Percentiles rank a stretch among this genome's conserved stretches.
These are phyloP conservation scores for Elongisporangium undulatum DNA, from an alignment of 352 stramenopile species.

Conservation along the genomic window DNA sequence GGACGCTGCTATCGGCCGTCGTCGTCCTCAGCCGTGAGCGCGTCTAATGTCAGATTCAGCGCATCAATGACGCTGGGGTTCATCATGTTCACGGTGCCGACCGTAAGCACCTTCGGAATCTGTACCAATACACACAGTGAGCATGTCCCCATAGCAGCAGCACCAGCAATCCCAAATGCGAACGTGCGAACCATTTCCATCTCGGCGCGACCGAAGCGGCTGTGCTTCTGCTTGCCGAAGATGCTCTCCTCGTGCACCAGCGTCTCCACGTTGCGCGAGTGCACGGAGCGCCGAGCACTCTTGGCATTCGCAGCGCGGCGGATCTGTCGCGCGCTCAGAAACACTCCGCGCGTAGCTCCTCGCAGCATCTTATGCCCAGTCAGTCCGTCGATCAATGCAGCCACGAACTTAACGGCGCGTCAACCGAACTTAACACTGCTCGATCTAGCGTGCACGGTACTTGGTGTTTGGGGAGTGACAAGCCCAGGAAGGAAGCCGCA, in stretches of 20 bases:
- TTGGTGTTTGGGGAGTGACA: not conserved
- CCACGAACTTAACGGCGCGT: not conserved
- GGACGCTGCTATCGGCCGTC: conserved; percentile 64
- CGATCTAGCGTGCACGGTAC: not conserved
- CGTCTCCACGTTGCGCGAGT: conserved; percentile 12
- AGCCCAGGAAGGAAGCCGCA: conserved; percentile 12
- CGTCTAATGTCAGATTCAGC: conserved; percentile 29
- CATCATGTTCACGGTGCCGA: conserved; percentile 23
- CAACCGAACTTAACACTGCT: not conserved
- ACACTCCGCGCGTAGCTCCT: conserved; percentile 32
- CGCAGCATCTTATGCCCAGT: conserved; percentile 39
- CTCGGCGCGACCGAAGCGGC: conserved; percentile 42
- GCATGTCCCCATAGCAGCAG: not conserved
- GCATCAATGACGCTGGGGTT: conserved; percentile 37
- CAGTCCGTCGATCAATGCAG: not conserved
- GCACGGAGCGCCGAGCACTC: conserved; percentile 11
- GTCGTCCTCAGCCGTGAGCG: conserved; percentile 50
- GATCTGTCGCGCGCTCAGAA: conserved; percentile 51
- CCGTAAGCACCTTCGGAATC: conserved; percentile 38
- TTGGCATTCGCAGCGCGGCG: conserved; percentile 35
- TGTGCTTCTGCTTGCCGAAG: conserved; percentile 37
- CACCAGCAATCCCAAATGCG: not conserved
- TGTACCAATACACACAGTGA: conserved; percentile 13
- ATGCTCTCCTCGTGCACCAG: conserved; percentile 34
- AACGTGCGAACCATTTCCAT: conserved; percentile 29